Conservation (phyloP, 2,329 filamentous ascomycete genomes). For the Ophiostoma populinum region DNA sequence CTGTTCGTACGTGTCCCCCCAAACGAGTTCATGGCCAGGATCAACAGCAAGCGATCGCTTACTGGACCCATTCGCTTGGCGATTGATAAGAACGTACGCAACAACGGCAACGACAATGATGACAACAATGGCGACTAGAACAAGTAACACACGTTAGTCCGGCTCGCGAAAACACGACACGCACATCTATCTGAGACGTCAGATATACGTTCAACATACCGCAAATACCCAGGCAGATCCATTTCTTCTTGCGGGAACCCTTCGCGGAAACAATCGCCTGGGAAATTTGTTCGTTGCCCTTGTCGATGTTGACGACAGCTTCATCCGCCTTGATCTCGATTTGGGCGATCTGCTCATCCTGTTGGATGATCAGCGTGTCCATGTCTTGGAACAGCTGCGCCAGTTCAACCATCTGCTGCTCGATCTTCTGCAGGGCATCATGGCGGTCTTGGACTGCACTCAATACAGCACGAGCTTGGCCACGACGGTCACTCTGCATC, state of each 20-base stretch:
- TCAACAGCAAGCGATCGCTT: slow-evolving; percentile 16
- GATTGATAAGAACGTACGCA: slow-evolving; percentile 28
- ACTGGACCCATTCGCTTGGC: slow-evolving; percentile 16
- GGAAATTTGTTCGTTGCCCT: slow-evolving; percentile 70
- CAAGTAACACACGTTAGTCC: slow-evolving; percentile 2
- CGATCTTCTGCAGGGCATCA: slow-evolving; percentile 78
- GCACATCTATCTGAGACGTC: too few relatives aligned
- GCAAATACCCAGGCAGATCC: slow-evolving; percentile 73
- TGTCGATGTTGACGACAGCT: slow-evolving; percentile 65
- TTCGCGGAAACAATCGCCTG: slow-evolving; percentile 69
- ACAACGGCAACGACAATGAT: slow-evolving; percentile 34
- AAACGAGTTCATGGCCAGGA: too few relatives aligned
- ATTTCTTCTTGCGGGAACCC: slow-evolving; percentile 82
- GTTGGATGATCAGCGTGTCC: slow-evolving; percentile 69
- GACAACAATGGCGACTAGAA: slow-evolving; percentile 31
- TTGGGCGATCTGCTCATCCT: slow-evolving; percentile 61
- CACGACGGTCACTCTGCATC: slow-evolving; percentile 62
- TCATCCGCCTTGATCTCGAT: slow-evolving; percentile 83
- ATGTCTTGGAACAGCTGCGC: slow-evolving; percentile 80
- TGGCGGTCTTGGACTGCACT: slow-evolving; percentile 70
- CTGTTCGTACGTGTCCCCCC: slow-evolving; percentile 13
- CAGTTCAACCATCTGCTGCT: slow-evolving; percentile 74
- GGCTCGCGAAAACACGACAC: too few relatives aligned
- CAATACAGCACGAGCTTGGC: slow-evolving; percentile 64
- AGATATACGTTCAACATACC: too few relatives aligned